Percentiles rank a stretch among this genome's conserved stretches.
Conservation (phyloP, 2,329 filamentous ascomycete genomes). For the Pyricularia sp. region DNA sequence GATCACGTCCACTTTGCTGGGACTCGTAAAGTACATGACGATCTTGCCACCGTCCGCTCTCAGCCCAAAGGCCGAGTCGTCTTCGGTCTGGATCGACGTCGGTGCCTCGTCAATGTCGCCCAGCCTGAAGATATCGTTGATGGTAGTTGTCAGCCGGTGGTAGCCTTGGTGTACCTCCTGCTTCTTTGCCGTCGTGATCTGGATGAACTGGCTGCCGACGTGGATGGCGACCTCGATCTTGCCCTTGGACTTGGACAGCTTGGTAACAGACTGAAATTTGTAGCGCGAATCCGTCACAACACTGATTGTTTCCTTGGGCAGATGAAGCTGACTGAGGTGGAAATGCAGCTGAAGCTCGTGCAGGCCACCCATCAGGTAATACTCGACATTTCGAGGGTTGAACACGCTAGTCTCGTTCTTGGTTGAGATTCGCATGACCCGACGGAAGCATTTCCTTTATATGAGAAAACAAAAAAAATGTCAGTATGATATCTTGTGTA, state of each 20-base stretch:
- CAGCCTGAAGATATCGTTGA: constrained; percentile 63
- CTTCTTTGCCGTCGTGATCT: constrained; percentile 59
- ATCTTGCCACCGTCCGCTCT: constrained; percentile 61
- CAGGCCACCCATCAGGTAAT: constrained; percentile 55
- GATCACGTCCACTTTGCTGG: constrained; percentile 53
- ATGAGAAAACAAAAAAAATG: neutral
- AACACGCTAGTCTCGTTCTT: constrained; percentile 52
- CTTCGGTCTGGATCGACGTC: constrained; percentile 53
- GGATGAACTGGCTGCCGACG: constrained; percentile 60
- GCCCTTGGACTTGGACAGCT: constrained; percentile 60
- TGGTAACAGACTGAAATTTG: constrained; percentile 55
- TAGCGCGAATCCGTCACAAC: constrained; percentile 58
- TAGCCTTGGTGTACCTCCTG: constrained; percentile 54
- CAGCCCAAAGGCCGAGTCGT: constrained; percentile 58
- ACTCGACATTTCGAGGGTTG: constrained; percentile 56
- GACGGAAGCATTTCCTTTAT: constrained; percentile 52
- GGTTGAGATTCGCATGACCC: constrained; percentile 50
- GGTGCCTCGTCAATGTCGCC: constrained; percentile 59
- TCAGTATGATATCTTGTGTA: neutral
- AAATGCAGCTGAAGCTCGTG: constrained; percentile 59
- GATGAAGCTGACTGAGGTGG: constrained; percentile 54
- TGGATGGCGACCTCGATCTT: constrained; percentile 62
- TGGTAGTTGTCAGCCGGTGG: constrained; percentile 50
- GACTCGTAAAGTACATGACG: constrained; percentile 63
- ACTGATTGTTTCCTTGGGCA: constrained; percentile 62